Percentiles rank a stretch among this genome's conserved stretches.
These are phyloP conservation scores for Phaeosphaeria sp. DNA, from an alignment of 2,329 filamentous ascomycete genomes.

Conservation along the genomic window DNA sequence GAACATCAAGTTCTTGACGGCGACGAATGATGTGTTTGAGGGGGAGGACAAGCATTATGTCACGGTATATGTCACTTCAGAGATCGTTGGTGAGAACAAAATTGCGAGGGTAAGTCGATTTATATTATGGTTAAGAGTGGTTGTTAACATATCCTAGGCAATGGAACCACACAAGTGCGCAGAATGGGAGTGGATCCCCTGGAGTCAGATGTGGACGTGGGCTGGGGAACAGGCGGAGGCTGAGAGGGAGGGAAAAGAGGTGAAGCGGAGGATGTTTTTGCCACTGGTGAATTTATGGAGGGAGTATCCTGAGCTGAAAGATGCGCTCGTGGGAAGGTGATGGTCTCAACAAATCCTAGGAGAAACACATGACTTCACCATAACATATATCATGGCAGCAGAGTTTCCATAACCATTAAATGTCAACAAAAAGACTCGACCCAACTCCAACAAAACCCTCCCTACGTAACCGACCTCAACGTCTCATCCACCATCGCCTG, in stretches of 20 bases:
- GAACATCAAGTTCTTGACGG: conserved; percentile 61
- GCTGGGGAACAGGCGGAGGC: conserved; percentile 41
- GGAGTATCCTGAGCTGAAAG: conserved; percentile 37
- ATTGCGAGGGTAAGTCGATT: conserved; percentile 60
- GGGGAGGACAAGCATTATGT: conserved; percentile 73
- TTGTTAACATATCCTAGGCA: conserved; percentile 23
- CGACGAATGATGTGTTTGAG: conserved; percentile 72
- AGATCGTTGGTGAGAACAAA: conserved; percentile 55
- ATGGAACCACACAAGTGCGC: conserved; percentile 63
- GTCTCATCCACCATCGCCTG: conserved; percentile 60
- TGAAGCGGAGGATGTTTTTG: conserved; percentile 52
- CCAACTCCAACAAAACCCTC: too few relatives aligned
- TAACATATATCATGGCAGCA: too few relatives aligned
- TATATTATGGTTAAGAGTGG: too few relatives aligned
- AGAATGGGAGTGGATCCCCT: conserved; percentile 61
- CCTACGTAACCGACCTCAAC: conserved; percentile 15
- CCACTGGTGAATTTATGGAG: conserved; percentile 56
- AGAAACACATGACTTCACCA: too few relatives aligned
- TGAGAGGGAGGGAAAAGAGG: conserved; percentile 31
- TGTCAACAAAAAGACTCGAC: too few relatives aligned
- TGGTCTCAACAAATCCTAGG: too few relatives aligned
- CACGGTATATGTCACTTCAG: conserved; percentile 71
- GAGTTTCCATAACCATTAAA: too few relatives aligned
- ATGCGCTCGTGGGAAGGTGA: conserved; percentile 21
- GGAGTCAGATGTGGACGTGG: conserved; percentile 55